phyloP scores from a whole-genome alignment of 2,329 filamentous ascomycete species.

The Bimuria novae-zelandiae region DNA sequence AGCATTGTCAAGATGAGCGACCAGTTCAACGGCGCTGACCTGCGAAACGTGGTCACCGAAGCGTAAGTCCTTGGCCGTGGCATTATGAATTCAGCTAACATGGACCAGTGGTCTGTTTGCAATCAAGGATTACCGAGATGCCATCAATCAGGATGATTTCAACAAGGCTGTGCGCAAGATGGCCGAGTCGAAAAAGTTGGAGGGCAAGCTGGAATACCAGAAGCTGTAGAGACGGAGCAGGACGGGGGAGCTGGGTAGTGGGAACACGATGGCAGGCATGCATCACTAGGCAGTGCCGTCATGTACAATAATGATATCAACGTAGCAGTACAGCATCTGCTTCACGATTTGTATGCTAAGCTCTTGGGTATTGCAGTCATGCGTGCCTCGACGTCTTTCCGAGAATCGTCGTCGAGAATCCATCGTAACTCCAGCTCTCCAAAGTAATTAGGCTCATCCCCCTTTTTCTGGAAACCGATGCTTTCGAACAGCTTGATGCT shows the following conservation, averaged over 20 bases:
- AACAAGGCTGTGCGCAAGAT: slow-evolving; percentile 99
- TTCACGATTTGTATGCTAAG: slow-evolving; percentile 11
- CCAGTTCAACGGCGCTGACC: slow-evolving; percentile 93
- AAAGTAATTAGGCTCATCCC: slow-evolving; percentile 65
- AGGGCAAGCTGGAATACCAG: slow-evolving; percentile 97
- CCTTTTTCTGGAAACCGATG: slow-evolving; percentile 59
- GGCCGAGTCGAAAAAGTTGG: slow-evolving; percentile 95
- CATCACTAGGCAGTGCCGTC: slow-evolving; percentile 26
- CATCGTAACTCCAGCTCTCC: slow-evolving; percentile 66
- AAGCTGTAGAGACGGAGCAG: slow-evolving; percentile 67
- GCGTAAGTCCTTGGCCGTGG: slow-evolving; percentile 67
- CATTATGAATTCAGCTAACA: slow-evolving; percentile 26
- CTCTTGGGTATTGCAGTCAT: slow-evolving; percentile 9
- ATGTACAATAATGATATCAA: slow-evolving; percentile 31
- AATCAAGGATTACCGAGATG: slow-evolving; percentile 96
- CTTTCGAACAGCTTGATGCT: slow-evolving; percentile 66
- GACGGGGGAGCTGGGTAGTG: not conserved
- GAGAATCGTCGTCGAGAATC: slow-evolving; percentile 7
- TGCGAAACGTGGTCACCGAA: slow-evolving; percentile 97
- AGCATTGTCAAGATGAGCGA: slow-evolving; percentile 99
- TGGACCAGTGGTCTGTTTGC: slow-evolving; percentile 80
- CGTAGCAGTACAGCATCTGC: slow-evolving; percentile 16
- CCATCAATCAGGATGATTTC: slow-evolving; percentile 98
- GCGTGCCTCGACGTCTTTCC: slow-evolving; percentile 8
- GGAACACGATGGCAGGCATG: slow-evolving; percentile 20